Evolutionary conservation across 2,329 filamentous ascomycete species (phyloP), one percentile per base, ranked within the genome.

Genomic region (Ophiosphaerella herpotricha): DNA sequence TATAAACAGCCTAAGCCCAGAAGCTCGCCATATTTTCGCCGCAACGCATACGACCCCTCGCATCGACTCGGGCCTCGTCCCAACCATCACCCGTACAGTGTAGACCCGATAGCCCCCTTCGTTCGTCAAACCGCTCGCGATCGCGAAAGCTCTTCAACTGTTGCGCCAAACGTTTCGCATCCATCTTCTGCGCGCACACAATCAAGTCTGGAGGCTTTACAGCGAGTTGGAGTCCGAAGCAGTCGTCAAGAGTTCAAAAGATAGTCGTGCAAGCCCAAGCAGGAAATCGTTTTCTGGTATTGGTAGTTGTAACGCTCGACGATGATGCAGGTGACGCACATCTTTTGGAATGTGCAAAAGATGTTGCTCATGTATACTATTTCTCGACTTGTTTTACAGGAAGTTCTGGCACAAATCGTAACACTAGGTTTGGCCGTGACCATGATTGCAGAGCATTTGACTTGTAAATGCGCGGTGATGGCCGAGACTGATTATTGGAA

Each of bases 221-320:
- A 61, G 36, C 54, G 45, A n/a, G 35, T 54, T 16, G 67, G 66
- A 21, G 59, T 66, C 1, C 57, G 64, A 8, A 68, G 63, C 51
- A 66, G 66, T 48, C 59, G 50, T 12, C 50, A 50, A 7, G 45
- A 34, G 7, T 49, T 50, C 23, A 23, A 23, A 2, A 47, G 41
- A 47, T 38, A 38, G 12, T 7, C 41, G 42, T 34, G 34, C 39
- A 23, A 43, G 33, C 7, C 44, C 57, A 9, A 29, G 48, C 4
- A 54, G 52, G n/a, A 44, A 43, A 13, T 14, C 42, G 4, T 54
- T 51, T 23, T 49, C 58, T 7, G 49, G 50, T 37, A 35, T 49
- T 24, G 50, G 55, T 29, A 53, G 63, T 21, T 63, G 64, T n/a
- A 62, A 48, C 38, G 46, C 66, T 24, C 49, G 49, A 31, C 55